These are phyloP conservation scores for Pyrus communis DNA, from an alignment of 306 rosid genomes.

Conservation along the genomic window DNA sequence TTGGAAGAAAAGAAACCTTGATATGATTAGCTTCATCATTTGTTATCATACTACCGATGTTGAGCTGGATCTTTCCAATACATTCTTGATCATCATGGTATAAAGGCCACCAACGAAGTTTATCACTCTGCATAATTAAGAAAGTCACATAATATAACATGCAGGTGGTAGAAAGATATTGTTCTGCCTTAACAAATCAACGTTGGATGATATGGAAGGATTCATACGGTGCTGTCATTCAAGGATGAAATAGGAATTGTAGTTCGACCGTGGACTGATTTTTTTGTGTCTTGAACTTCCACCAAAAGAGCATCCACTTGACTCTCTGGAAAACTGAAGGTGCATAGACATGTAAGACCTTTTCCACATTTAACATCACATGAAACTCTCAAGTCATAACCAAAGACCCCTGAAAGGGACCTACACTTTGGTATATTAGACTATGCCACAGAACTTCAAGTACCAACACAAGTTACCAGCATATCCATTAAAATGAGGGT, in stretches of 20 bases:
- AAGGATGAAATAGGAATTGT: conserved; percentile 73
- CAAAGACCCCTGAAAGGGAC: neutral
- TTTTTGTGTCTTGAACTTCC: conserved; percentile 70
- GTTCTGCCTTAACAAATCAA: neutral
- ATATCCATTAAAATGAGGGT: neutral
- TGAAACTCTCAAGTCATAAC: neutral
- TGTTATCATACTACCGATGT: conserved; percentile 55
- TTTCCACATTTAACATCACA: neutral
- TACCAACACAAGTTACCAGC: neutral
- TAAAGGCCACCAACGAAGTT: conserved; percentile 87
- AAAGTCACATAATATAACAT: conserved; percentile 10
- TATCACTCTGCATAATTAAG: conserved; percentile 54
- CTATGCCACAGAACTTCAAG: conserved; percentile 5
- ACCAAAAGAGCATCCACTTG: conserved; percentile 80
- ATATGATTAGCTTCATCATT: conserved; percentile 61
- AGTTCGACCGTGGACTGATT: conserved; percentile 66
- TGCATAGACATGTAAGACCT: conserved; percentile 10
- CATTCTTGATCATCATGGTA: conserved; percentile 83
- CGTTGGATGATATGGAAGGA: conserved; percentile 2
- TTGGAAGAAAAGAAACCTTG: conserved; percentile 49
- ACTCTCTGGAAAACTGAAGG: conserved; percentile 86
- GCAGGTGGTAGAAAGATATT: neutral
- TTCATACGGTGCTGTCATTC: conserved; percentile 59
- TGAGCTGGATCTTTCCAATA: conserved; percentile 89
- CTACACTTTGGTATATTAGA: neutral